Base-by-base conservation (phyloP, 371 early-diverging fungal genomes). In the Neoconidiobolus thromboides region DNA sequence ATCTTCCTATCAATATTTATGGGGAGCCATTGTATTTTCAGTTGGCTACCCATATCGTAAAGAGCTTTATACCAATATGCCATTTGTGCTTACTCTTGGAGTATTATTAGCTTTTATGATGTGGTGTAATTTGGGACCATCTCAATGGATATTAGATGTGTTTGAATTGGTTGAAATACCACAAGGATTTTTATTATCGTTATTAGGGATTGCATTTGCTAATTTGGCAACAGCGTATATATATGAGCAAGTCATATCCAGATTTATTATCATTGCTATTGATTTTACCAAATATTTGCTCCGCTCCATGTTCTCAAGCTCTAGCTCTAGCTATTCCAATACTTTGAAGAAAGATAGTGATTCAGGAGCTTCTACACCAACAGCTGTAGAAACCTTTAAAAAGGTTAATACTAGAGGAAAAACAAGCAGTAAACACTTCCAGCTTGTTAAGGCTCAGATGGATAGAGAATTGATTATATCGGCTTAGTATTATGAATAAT, bases 41-140 rank as follows among this genome's bases (percentile, higher is more conserved):
- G 88, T 87, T 1, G 98, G 98, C 0, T 89, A 89, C 26, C 98
- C 96, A 0, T 96, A 90, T 63, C 80, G 96, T 44, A 76, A 86
- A 67, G 72, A 86, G 0, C 72, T 90, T 55, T 75, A 76, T 66
- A 80, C 77, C 37, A 98, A 95, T 71, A 72, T 85, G 80, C 44
- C 38, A 3, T 58, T 37, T 26, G 15, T 63, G 43, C 38, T n/a
- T 51, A 49, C 43, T 55, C 2, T 48, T n/a, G 36, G 26, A 55
- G 14, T 3, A 40, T n/a, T 60, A 9, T 42, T 60, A 15, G 4
- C 48, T 5, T 48, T 39, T 6, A 36, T 26, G n/a, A 14, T 58
- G 5, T 7, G 12, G 43, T 9, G 41, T 2, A 14, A 14, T 15
- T 41, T 58, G 14, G 43, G 37, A 15, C 43, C n/a, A 3, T 7